A percentile compares a stretch with the other conserved stretches of the same genome.
Conservation (phyloP, 2,329 filamentous ascomycete genomes). For the Aureobasidium namibiae region DNA sequence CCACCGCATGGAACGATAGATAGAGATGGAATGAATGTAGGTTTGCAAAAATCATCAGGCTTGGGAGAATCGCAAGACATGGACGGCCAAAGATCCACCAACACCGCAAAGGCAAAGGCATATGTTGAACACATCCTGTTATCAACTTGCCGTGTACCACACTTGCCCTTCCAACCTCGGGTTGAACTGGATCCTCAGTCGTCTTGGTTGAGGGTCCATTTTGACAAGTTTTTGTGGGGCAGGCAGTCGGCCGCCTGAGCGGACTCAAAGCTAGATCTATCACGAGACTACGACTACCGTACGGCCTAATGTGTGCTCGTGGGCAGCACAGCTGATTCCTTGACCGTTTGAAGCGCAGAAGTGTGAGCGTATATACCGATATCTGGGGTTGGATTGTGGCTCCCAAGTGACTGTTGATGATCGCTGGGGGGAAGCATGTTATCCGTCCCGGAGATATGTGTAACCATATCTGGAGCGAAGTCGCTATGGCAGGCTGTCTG, state of each 20-base stretch:
- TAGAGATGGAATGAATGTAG: not conserved
- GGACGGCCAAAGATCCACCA: not conserved
- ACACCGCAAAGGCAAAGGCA: not conserved
- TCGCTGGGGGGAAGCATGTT: constrained; percentile 1
- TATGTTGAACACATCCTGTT: not conserved
- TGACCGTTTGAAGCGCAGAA: not conserved
- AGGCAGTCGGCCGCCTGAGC: not conserved
- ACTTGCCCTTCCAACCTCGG: not conserved
- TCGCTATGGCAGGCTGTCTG: not conserved
- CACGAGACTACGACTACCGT: not conserved
- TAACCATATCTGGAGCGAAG: not conserved
- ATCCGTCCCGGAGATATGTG: not conserved
- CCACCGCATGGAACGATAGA: not conserved
- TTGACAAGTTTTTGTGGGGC: not conserved
- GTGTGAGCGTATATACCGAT: constrained; percentile 4
- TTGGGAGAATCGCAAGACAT: not conserved
- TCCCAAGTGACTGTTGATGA: not conserved
- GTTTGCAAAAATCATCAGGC: not conserved
- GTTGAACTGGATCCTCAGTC: not conserved
- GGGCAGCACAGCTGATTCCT: constrained; percentile 8
- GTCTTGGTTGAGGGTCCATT: not conserved
- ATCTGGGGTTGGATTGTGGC: constrained; percentile 11
- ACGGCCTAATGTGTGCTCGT: constrained; percentile 1
- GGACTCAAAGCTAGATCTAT: not conserved
- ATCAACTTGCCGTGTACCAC: not conserved